Conservation (phyloP, 129 eudicot species). For the Calendula officinalis region DNA sequence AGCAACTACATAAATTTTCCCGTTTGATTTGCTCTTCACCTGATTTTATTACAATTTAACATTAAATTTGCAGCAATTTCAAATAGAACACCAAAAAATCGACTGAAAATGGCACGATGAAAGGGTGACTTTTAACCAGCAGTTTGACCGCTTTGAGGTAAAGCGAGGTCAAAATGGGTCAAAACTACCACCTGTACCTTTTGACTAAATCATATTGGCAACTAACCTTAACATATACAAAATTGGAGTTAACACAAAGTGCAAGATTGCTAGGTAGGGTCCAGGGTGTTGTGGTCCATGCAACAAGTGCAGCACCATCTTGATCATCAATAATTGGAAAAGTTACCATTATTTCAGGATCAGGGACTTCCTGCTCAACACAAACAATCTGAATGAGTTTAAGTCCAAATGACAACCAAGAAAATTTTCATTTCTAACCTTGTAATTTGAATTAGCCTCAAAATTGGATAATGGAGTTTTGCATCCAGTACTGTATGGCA, state of each 20-base stretch:
- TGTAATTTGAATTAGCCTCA: conserved; percentile 54
- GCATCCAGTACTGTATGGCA: conserved; percentile 62
- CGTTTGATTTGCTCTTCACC: conserved; percentile 62
- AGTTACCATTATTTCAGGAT: conserved; percentile 38
- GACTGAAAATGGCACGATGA: not conserved
- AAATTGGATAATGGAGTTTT: conserved; percentile 61
- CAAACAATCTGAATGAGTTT: not conserved
- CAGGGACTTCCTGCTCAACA: conserved; percentile 55
- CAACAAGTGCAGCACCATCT: conserved; percentile 71
- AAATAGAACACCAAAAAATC: not conserved
- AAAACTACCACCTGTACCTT: not conserved
- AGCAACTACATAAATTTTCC: conserved; percentile 31
- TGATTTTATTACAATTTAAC: conserved; percentile 8
- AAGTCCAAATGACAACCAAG: not conserved
- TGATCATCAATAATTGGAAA: conserved; percentile 62
- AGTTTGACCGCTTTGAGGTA: not conserved
- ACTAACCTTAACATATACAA: conserved; percentile 63
- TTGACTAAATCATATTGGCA: not conserved
- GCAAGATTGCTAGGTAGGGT: conserved; percentile 76
- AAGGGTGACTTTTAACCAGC: not conserved
- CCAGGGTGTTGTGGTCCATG: conserved; percentile 98
- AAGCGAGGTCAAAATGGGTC: not conserved
- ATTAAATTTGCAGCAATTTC: not conserved
- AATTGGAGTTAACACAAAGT: conserved; percentile 34
- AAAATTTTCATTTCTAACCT: conserved; percentile 35